A percentile compares a stretch with the other conserved stretches of the same genome.
phyloP scores from a whole-genome alignment of 768 basidiomycete species.

The Cubamyces lactineus region DNA sequence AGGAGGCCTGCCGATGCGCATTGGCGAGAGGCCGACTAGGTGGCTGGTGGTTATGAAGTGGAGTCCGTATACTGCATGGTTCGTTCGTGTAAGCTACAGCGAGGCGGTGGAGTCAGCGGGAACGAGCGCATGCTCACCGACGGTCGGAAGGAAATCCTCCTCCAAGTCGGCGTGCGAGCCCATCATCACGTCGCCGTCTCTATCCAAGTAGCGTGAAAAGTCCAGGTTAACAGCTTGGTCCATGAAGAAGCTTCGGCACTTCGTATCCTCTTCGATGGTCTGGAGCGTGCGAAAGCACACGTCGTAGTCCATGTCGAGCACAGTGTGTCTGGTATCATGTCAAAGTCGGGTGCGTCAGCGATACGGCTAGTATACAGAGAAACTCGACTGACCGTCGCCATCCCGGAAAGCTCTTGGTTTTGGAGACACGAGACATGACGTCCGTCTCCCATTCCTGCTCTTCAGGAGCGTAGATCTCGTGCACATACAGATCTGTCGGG shows the following conservation, averaged over 20 bases:
- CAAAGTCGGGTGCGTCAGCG: background rate
- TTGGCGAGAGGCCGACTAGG: background rate
- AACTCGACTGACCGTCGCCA: background rate
- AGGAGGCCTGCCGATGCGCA: conserved; percentile 1
- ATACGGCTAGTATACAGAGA: too few relatives aligned
- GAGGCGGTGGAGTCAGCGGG: too few relatives aligned
- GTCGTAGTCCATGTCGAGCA: conserved; percentile 9
- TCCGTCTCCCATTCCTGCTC: too few relatives aligned
- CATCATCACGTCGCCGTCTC: background rate
- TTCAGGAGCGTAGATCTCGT: too few relatives aligned
- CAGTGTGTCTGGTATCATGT: background rate
- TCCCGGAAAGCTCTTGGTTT: background rate
- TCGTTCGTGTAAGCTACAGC: background rate
- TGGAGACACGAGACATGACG: too few relatives aligned
- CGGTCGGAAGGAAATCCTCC: background rate
- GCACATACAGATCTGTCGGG: background rate
- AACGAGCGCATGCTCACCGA: too few relatives aligned
- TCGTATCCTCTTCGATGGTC: background rate
- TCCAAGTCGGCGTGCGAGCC: too few relatives aligned
- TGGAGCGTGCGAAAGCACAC: background rate
- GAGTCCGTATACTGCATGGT: background rate
- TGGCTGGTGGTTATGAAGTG: background rate
- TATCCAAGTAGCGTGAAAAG: background rate
- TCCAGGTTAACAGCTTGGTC: conserved; percentile 1
- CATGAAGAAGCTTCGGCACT: conserved; percentile 11